These are phyloP conservation scores for Mycena maculata DNA, from an alignment of 768 basidiomycete species.

Conservation along the genomic window DNA sequence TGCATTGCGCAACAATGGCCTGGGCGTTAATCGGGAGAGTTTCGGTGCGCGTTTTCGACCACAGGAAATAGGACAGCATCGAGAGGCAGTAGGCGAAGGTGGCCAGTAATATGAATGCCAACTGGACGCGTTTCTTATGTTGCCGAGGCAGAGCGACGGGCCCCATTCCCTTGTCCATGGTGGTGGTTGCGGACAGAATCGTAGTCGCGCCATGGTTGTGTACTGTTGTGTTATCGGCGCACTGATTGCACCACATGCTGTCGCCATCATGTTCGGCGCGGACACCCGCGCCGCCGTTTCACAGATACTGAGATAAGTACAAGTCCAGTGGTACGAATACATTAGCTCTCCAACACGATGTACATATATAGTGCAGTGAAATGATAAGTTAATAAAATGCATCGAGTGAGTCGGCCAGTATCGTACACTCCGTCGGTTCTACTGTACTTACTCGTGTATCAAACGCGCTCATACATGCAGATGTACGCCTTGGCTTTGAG, in stretches of 20 bases:
- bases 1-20: constrained; percentile 20
- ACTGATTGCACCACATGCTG: no score
- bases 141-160: background rate
- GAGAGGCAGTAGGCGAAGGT: constrained; percentile 17
- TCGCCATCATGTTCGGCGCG: no score
- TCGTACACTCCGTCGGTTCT: constrained; percentile 1
- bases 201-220: background rate
- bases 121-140: constrained; percentile 11
- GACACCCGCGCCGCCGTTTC: no score
- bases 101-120: constrained; percentile 5
- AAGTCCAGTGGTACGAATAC: constrained; percentile 16
- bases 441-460: background rate
- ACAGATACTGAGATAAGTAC: background rate
- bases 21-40: constrained; percentile 20
- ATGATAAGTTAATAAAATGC: constrained; percentile 26
- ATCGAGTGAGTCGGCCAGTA: background rate
- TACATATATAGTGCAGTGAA: constrained; percentile 17
- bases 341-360: constrained; percentile 16
- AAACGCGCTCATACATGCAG: constrained; percentile 85
- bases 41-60: constrained; percentile 38
- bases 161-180: constrained; percentile 14
- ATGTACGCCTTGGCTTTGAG: constrained; percentile 92
- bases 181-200: background rate
- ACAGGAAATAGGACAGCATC: background rate
- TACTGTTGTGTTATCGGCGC: background rate